Percentiles rank a stretch among this genome's conserved stretches.
These are phyloP conservation scores for Coemansia sp. DNA, from an alignment of 192 early-diverging fungal species.

Conservation along the genomic window DNA sequence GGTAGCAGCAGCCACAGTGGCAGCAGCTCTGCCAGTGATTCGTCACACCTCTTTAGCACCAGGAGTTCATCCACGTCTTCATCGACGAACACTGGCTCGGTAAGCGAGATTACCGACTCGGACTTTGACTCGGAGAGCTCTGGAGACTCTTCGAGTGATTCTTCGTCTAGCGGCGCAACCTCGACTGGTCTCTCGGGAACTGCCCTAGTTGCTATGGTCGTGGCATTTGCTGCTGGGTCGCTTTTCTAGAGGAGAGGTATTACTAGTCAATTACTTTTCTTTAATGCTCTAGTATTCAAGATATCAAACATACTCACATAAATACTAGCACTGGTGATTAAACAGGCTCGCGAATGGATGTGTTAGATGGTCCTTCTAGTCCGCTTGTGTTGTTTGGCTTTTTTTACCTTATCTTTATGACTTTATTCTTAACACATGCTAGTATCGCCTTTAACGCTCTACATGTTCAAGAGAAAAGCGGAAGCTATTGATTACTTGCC, in stretches of 20 bases:
- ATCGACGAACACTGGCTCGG: slow-evolving; percentile 3
- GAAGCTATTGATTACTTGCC: slow-evolving; percentile 52
- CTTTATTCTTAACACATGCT: background rate
- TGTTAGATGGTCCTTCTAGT: background rate
- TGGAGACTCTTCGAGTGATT: slow-evolving; percentile 1
- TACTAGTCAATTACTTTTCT: background rate
- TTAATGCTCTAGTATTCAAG: background rate
- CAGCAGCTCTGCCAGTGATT: slow-evolving; percentile 3
- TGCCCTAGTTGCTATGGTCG: slow-evolving; percentile 1
- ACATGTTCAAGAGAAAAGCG: background rate
- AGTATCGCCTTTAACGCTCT: background rate
- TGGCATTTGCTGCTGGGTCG: slow-evolving; percentile 19
- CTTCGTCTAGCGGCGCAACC: background rate
- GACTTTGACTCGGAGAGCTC: slow-evolving; percentile 11
- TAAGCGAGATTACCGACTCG: slow-evolving; percentile 11
- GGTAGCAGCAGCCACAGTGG: slow-evolving; percentile 1
- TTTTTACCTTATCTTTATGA: background rate
- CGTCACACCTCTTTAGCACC: slow-evolving; percentile 12
- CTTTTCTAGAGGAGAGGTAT: slow-evolving; percentile 10
- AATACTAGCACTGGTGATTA: background rate
- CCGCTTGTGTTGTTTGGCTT: background rate
- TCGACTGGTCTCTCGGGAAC: slow-evolving; percentile 1
- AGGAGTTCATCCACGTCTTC: slow-evolving; percentile 3
- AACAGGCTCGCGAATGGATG: background rate
- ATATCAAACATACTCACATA: background rate